These are phyloP conservation scores for Termitomyces sp. DNA, from an alignment of 1,284 basidiomycete species.

Conservation along the genomic window DNA sequence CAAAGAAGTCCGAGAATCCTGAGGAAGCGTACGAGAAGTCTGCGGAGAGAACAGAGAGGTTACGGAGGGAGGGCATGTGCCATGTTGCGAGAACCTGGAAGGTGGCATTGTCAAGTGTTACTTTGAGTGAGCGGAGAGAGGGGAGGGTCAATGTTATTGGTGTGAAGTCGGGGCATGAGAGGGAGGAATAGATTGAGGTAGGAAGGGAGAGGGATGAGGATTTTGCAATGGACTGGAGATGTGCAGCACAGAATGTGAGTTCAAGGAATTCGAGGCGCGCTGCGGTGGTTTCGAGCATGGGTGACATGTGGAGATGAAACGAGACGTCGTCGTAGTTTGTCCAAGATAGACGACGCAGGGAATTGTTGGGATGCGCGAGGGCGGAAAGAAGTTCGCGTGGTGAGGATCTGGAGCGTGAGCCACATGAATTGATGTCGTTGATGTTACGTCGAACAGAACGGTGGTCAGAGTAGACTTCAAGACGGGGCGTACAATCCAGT, in stretches of 20 bases:
- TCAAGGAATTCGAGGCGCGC: constrained; percentile 56
- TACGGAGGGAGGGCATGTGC: constrained; percentile 53
- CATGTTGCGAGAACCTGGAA: constrained; percentile 56
- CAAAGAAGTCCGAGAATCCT: constrained; percentile 63
- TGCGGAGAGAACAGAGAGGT: constrained; percentile 60
- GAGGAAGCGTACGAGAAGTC: constrained; percentile 61
- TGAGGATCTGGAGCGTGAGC: constrained; percentile 40
- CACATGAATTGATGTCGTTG: constrained; percentile 32
- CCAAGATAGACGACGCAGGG: constrained; percentile 55
- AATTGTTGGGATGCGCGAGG: constrained; percentile 47
- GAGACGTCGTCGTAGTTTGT: constrained; percentile 65
- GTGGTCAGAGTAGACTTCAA: constrained; percentile 59
- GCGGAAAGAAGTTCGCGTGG: constrained; percentile 52
- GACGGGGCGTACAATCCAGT: constrained; percentile 52
- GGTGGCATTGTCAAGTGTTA: constrained; percentile 64
- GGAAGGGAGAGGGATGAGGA: constrained; percentile 13
- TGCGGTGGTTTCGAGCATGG: constrained; percentile 45
- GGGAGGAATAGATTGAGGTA: background rate
- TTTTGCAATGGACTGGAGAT: constrained; percentile 22
- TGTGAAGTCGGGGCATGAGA: constrained; percentile 14
- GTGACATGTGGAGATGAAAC: constrained; percentile 52
- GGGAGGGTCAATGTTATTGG: constrained; percentile 36
- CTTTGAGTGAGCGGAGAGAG: constrained; percentile 57
- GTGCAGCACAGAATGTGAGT: constrained; percentile 32
- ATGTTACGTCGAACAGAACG: constrained; percentile 53